Evolutionary conservation across 805 yeast species (phyloP).

Genomic region (Lachancea meyersii): DNA sequence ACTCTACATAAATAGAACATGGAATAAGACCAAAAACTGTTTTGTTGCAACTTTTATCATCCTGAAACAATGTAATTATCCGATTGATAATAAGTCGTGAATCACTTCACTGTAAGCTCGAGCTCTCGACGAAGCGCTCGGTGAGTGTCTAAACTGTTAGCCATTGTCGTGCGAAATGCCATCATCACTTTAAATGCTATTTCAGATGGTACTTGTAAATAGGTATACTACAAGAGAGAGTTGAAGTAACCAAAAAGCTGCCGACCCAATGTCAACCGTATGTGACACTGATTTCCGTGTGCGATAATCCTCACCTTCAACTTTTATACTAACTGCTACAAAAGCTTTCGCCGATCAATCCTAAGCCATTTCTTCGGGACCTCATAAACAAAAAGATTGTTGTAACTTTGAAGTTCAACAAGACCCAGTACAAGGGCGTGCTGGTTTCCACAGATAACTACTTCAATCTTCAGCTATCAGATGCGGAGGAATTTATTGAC

Average conservation of each 20-base stretch:
- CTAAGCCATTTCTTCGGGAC: constrained; percentile 82
- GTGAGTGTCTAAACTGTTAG: no score
- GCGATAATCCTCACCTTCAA: not conserved
- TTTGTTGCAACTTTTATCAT: no score
- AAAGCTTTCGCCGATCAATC: constrained; percentile 61
- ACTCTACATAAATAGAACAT: no score
- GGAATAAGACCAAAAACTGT: no score
- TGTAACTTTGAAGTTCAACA: constrained; percentile 85
- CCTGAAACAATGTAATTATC: no score
- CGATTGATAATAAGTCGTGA: no score
- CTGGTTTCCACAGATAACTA: constrained; percentile 81
- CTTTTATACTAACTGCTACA: not conserved
- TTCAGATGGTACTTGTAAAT: no score
- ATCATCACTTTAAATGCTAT: no score
- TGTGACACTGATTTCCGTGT: not conserved
- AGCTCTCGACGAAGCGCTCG: no score
- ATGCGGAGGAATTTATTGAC: constrained; percentile 48
- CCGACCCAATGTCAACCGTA: constrained; percentile 4
- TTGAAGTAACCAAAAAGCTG: not conserved
- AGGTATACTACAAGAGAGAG: no score
- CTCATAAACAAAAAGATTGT: constrained; percentile 64
- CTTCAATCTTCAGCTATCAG: constrained; percentile 77
- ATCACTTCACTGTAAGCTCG: no score
- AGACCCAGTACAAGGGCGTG: constrained; percentile 77
- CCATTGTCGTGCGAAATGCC: no score